These are phyloP conservation scores for Micromonas pusilla DNA, from an alignment of 139 green algal genomes.

Conservation along the genomic window DNA sequence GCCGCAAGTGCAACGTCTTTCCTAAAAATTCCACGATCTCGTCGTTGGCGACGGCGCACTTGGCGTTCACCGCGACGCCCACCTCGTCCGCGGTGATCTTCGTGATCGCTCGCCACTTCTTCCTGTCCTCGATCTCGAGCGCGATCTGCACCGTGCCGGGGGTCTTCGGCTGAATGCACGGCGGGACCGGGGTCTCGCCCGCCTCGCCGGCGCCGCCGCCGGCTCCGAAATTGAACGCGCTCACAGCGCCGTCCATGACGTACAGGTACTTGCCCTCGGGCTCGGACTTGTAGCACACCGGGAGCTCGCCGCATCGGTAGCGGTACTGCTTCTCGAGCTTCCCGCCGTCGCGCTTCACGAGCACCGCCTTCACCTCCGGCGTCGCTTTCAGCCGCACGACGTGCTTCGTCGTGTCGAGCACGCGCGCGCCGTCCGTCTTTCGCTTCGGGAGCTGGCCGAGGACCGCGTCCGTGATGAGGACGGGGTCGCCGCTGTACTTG, in stretches of 20 bases:
- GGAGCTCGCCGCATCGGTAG: slow-evolving; percentile 1
- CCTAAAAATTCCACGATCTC: slow-evolving; percentile 14
- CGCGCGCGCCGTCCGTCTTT: neutral
- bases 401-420: slow-evolving; percentile 15
- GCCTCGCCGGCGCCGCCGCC: neutral
- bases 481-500: neutral
- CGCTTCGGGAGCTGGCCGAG: neutral
- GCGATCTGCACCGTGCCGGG: neutral
- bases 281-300: slow-evolving; percentile 22
- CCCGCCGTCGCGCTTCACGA: neutral
- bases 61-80: neutral
- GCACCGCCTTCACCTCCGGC: neutral
- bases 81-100: slow-evolving; percentile 7
- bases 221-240: slow-evolving; percentile 7
- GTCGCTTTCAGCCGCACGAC: neutral
- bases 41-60: neutral
- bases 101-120: neutral
- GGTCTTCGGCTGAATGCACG: neutral
- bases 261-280: neutral
- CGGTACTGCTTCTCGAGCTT: slow-evolving; percentile 15
- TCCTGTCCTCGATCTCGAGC: neutral
- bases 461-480: neutral
- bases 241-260: slow-evolving; percentile 17
- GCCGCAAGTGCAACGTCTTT: neutral
- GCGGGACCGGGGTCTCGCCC: slow-evolving; percentile 2